A percentile compares a stretch with the other conserved stretches of the same genome.
phyloP scores from a whole-genome alignment of 2,329 filamentous ascomycete species.

The Pseudohalonectria lignicola region DNA sequence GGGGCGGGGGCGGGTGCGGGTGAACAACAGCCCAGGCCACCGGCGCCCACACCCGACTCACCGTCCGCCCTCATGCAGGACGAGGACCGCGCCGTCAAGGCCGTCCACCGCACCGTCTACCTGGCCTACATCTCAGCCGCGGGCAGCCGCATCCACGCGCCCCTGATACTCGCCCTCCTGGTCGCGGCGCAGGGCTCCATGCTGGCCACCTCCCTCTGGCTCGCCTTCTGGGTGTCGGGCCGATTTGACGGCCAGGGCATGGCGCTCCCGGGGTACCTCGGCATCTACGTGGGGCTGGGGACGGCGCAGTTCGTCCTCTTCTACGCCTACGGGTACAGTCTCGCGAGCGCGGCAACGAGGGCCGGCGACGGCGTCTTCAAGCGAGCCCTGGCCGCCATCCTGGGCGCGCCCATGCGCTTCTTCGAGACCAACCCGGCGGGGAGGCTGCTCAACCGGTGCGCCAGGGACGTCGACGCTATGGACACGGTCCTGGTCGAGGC shows the following conservation, averaged over 20 bases:
- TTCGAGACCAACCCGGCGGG: slow-evolving; percentile 95
- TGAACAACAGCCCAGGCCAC: no score
- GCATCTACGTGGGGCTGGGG: slow-evolving; percentile 60
- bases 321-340: slow-evolving; percentile 70
- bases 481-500: slow-evolving; percentile 55
- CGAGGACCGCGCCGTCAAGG: slow-evolving; percentile 58
- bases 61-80: slow-evolving; percentile 59
- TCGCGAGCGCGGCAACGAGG: slow-evolving; percentile 71
- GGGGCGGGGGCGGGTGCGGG: no score
- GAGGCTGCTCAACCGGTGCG: slow-evolving; percentile 80
- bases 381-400: slow-evolving; percentile 64
- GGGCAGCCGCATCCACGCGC: slow-evolving; percentile 57
- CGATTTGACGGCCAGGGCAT: slow-evolving; percentile 36
- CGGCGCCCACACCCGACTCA: no score
- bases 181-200: slow-evolving; percentile 71
- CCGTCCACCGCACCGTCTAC: slow-evolving; percentile 74
- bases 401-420: slow-evolving; percentile 68
- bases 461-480: slow-evolving; percentile 54
- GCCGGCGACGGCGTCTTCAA: slow-evolving; percentile 75
- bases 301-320: slow-evolving; percentile 59
- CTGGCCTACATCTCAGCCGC: slow-evolving; percentile 65
- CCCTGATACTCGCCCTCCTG: slow-evolving; percentile 51
- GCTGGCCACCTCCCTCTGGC: slow-evolving; percentile 81
- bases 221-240: slow-evolving; percentile 84
- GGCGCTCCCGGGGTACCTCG: slow-evolving; percentile 58